Base-by-base conservation (phyloP, 2,329 filamentous ascomycete species). In the Macroventuria anomochaeta region DNA sequence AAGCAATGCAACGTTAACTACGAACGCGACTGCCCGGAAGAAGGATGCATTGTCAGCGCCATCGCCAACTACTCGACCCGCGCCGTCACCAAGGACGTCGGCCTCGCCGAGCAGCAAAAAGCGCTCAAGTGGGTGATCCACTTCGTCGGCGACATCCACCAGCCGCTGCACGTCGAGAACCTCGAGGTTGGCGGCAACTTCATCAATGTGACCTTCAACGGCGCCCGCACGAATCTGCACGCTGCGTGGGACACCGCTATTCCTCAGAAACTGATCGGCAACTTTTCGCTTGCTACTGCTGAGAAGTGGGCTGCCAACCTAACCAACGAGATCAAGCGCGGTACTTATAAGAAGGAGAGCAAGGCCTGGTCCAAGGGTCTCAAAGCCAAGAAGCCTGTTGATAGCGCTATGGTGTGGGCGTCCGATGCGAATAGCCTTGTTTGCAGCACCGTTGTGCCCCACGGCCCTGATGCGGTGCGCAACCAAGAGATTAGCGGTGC, bases 91-190 rank as follows among this genome's bases (percentile, higher is more conserved):
- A 62, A 58, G 3, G 54, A 51, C 18, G 50, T 78, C 29, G 59
- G 65, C 38, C 58, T 62, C 7, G 57, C 52, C 15, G 71, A 78
- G 59, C 69, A 71, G 32, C 74, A 75, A 52, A 75, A 78, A 41
- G 80, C 80, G 0, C 63, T 84, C 17, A 76, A 77, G 51, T 83
- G 80, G 70, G 68, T 84, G 46, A 71, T 84, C 18, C 81, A 75
- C 46, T 82, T 83, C 64, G 75, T 95, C 10, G 84, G 90, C 51
- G 91, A 96, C 69, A 84, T 90, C 21, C 85, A 85, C 55, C 91
- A 92, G 67, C 89, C 88, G 0, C 77, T 96, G 41, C 83, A 85
- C 61, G 79, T 80, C 11, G 81, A 85, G 64, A 76, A 72, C 33
- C 65, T 76, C 12, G 75, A 74, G 6, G 57, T 76, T 6, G 78